Base-by-base conservation (phyloP, 768 basidiomycete genomes). In the Kwoniella sp. region DNA sequence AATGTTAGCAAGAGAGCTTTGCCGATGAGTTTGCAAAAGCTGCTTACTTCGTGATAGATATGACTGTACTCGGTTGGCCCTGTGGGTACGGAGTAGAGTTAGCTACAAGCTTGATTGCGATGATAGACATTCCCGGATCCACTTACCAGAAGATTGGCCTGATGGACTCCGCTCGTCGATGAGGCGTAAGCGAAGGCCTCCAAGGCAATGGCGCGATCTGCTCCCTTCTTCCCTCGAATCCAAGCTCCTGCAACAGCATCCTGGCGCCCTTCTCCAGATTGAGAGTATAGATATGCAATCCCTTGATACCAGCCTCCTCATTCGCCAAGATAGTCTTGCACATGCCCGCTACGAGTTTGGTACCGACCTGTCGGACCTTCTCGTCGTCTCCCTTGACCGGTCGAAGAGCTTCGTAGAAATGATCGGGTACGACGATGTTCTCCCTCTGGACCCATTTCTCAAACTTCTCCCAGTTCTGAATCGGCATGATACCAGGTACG, bases 381-480 rank as follows among this genome's bases (percentile, higher is more conserved):
- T 95, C 92, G 73, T 97, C 93, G 78, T 97, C 85, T 73, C 89
- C 94, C 83, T 92, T 90, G 76, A 92, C 83, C 2, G 93, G 93
- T 76, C 91, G 89, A 41, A 97, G 83, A 25, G 83, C 86, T 65
- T 93, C 90, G 73, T 88, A 81, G 78, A 91, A 88, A 54, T 71
- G 81, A 72, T 88, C 87, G 0, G 94, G 93, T 47, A 96, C 92
- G 41, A 86, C 75, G 58, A 82, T 81, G 52, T 65, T 75, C 61
- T 82, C 81, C 26, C 81, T 68, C 58, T 75, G 65, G 48, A 82
- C 80, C 81, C 81, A 82, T 26, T 86, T 94, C 73, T 90, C 87
- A 83, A 97, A 97, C 23, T 93, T 93, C 73, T 93, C 93, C 91
- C 91, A 96, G 1, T 92, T 94, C 81, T 96, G 93, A 69, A 95